These are phyloP conservation scores for Trematosphaeria pertusa DNA, from an alignment of 2,329 filamentous ascomycete genomes.

Conservation along the genomic window DNA sequence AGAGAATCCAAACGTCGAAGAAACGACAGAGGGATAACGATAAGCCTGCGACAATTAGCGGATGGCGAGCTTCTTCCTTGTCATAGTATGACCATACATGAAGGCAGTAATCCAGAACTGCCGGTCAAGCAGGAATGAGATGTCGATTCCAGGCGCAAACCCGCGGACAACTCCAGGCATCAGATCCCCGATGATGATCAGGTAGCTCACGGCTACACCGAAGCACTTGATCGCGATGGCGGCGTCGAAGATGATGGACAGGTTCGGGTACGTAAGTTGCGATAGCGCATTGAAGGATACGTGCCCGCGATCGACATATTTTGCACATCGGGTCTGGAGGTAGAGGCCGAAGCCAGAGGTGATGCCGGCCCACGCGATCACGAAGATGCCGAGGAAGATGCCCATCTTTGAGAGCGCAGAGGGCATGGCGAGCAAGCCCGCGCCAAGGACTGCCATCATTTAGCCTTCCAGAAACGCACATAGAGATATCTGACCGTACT, in stretches of 20 bases:
- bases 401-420: conserved; percentile 95
- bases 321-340: conserved; percentile 88
- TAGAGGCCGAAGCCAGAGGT: conserved; percentile 94
- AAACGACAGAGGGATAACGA: conserved; percentile 94
- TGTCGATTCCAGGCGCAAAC: conserved; percentile 70
- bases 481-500: conserved; percentile 64
- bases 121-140: conserved; percentile 82
- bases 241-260: conserved; percentile 91
- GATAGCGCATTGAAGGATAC: conserved; percentile 97
- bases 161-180: conserved; percentile 94
- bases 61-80: not conserved
- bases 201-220: conserved; percentile 93
- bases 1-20: conserved; percentile 89
- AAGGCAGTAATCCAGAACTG: conserved; percentile 99
- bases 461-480: not conserved
- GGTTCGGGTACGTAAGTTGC: conserved; percentile 95
- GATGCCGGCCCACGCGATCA: conserved; percentile 90
- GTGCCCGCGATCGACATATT: conserved; percentile 87
- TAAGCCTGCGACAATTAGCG: conserved; percentile 63
- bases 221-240: conserved; percentile 99
- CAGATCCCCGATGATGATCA: conserved; percentile 97
- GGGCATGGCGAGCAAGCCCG: conserved; percentile 95
- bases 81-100: conserved; percentile 64
- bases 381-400: conserved; percentile 79
- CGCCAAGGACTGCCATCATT: conserved; percentile 76